A percentile compares a stretch with the other conserved stretches of the same genome.
Conservation (phyloP, 495 filamentous ascomycete species). For the Aspergillus haitiensis region DNA sequence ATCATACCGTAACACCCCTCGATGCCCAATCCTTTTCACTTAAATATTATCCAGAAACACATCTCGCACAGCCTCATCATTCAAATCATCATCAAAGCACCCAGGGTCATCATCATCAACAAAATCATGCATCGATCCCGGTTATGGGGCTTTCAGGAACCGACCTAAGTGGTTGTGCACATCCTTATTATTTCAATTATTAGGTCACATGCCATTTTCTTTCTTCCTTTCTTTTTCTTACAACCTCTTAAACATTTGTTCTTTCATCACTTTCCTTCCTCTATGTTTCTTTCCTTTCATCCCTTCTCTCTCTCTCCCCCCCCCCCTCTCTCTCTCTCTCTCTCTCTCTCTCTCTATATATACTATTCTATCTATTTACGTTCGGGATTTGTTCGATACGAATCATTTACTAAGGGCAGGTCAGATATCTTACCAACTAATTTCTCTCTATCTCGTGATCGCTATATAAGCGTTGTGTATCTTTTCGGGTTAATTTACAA, state of each 20-base stretch:
- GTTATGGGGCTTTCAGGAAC: constrained; percentile 17
- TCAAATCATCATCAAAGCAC: constrained; percentile 1
- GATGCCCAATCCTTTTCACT: constrained; percentile 26
- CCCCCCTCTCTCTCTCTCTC: not conserved
- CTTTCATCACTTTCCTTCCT: not conserved
- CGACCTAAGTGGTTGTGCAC: constrained; percentile 26
- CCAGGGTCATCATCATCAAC: constrained; percentile 8
- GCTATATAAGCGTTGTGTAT: not conserved
- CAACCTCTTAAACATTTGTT: not conserved
- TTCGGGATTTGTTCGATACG: constrained; percentile 5
- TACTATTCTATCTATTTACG: not conserved
- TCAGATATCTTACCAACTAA: not conserved
- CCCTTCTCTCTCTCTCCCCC: not conserved
- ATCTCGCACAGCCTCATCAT: constrained; percentile 4
- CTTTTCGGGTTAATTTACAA: constrained; percentile 4
- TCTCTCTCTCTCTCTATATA: not conserved
- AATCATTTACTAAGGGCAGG: not conserved
- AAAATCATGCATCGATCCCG: constrained; percentile 13
- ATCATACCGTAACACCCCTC: constrained; percentile 15
- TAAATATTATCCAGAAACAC: constrained; percentile 26
- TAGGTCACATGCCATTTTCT: constrained; percentile 5
- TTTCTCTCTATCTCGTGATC: not conserved
- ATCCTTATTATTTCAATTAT: constrained; percentile 38
- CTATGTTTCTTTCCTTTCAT: constrained; percentile 1
- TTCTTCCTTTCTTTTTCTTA: not conserved